These are phyloP conservation scores for Boletellus ananas DNA, from an alignment of 768 basidiomycete genomes.

Conservation along the genomic window DNA sequence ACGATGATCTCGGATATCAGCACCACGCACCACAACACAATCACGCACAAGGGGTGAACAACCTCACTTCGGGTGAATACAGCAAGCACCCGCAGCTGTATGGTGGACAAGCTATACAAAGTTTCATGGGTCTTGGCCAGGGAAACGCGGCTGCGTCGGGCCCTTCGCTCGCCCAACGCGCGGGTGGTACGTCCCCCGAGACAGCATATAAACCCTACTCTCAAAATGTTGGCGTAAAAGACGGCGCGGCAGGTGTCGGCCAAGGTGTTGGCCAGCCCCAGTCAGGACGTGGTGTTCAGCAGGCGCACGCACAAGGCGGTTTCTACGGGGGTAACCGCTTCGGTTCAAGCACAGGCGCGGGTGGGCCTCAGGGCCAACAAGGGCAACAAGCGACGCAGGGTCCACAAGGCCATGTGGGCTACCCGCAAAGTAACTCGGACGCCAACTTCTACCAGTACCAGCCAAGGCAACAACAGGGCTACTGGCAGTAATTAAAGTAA, in stretches of 20 bases:
- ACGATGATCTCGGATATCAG: constrained; percentile 51
- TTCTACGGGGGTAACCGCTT: constrained; percentile 47
- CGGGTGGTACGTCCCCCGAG: constrained; percentile 60
- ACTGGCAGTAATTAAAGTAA: constrained; percentile 39
- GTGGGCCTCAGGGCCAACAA: constrained; percentile 49
- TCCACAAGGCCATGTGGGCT: constrained; percentile 43
- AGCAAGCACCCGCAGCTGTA: constrained; percentile 44
- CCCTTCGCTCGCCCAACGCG: constrained; percentile 42
- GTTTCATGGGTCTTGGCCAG: constrained; percentile 65
- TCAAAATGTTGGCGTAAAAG: constrained; percentile 50
- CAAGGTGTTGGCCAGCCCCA: constrained; percentile 34
- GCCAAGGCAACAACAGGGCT: constrained; percentile 60
- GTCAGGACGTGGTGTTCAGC: constrained; percentile 43
- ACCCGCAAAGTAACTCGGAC: constrained; percentile 54
- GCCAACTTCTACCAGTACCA: constrained; percentile 72
- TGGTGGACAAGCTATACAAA: constrained; percentile 58
- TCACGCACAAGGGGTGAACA: constrained; percentile 43
- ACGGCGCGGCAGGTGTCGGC: constrained; percentile 45
- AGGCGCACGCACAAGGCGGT: constrained; percentile 39
- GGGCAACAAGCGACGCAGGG: constrained; percentile 34
- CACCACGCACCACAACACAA: constrained; percentile 57
- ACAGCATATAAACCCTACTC: constrained; percentile 73
- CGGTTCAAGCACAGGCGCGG: constrained; percentile 38
- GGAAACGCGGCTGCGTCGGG: constrained; percentile 40
- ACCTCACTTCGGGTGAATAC: constrained; percentile 40